Evolutionary conservation across 345 rosid genomes (phyloP).

Genomic region (Diplotaxis tenuifolia): DNA sequence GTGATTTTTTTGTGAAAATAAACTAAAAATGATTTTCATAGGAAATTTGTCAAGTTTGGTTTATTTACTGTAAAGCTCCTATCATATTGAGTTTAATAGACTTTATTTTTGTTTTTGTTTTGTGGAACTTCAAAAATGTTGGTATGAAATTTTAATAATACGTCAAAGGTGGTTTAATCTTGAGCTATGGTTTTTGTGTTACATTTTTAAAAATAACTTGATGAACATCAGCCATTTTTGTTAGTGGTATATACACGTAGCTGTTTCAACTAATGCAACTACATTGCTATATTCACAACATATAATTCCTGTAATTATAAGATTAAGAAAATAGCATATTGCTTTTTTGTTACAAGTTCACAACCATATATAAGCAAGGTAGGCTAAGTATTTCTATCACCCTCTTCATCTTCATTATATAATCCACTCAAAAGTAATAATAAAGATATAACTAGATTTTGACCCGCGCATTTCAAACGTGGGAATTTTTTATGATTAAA

Average conservation of each 20-base stretch:
- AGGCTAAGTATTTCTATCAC: too few species aligned
- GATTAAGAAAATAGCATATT: too few species aligned
- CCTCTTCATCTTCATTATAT: too few species aligned
- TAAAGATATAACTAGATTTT: too few species aligned
- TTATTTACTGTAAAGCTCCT: conserved; percentile 30
- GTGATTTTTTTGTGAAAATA: too few species aligned
- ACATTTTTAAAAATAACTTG: background rate
- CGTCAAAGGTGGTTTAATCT: background rate
- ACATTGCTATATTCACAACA: background rate
- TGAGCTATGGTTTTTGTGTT: background rate
- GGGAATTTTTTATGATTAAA: too few species aligned
- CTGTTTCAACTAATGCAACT: background rate
- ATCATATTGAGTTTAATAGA: conserved; percentile 4
- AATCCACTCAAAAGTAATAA: too few species aligned
- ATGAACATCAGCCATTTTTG: background rate
- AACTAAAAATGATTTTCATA: too few species aligned
- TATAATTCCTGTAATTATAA: background rate
- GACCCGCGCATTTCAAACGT: too few species aligned
- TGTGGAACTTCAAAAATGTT: background rate
- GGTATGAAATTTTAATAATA: background rate
- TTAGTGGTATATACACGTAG: background rate
- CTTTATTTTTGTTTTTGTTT: conserved; percentile 17
- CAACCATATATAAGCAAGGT: too few species aligned
- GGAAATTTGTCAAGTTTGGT: too few species aligned
- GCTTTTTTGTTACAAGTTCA: too few species aligned